Evolutionary conservation across 2,329 filamentous ascomycete genomes (phyloP), one percentile per base, ranked within the genome.

Genomic region (Fusarium nanum): DNA sequence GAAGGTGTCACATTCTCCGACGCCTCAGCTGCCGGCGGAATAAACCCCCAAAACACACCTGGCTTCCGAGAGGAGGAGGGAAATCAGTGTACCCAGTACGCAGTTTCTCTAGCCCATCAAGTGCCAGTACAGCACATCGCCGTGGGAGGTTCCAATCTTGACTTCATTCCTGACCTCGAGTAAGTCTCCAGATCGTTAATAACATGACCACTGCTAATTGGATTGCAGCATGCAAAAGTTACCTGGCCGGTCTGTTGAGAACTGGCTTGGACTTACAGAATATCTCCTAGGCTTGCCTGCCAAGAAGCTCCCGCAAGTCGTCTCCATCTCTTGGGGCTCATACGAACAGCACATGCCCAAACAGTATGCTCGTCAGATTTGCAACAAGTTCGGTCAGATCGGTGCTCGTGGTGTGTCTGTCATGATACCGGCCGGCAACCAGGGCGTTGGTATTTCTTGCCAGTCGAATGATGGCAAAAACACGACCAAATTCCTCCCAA

Each of bases 301-400:
- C 63, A 76, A 81, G 5, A 76, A 86, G 20, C 81, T 93, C 0
- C 91, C 91, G 0, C 84, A 87, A 6, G 87, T 92, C 20, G 83
- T 93, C 44, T 86, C 85, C 42, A 91, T 89, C n/a, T 92, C 90
- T 0, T 93, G 93, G 74, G 90, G 89, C 27, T 89, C 92, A 70
- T 84, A 89, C 48, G 91, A 93, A 75, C 89, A 90, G 76, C 85
- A 84, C 6, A 81, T 92, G 0, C 89, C 89, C 0, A 78, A 79
- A 23, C 80, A 83, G 6, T 92, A 92, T 75, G 86, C 88, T 10
- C 82, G 72, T 14, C 78, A 79, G 13, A 77, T 82, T 14, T 85
- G 86, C 72, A 83, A 86, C 59, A 85, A 88, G 22, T 92, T 92
- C 78, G 84, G 84, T 32, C 87, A 91, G 64, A 85, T 93, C 7